Evolutionary conservation across 75 land plant species (phyloP).

Genomic region (Pinus tabuliformis): DNA sequence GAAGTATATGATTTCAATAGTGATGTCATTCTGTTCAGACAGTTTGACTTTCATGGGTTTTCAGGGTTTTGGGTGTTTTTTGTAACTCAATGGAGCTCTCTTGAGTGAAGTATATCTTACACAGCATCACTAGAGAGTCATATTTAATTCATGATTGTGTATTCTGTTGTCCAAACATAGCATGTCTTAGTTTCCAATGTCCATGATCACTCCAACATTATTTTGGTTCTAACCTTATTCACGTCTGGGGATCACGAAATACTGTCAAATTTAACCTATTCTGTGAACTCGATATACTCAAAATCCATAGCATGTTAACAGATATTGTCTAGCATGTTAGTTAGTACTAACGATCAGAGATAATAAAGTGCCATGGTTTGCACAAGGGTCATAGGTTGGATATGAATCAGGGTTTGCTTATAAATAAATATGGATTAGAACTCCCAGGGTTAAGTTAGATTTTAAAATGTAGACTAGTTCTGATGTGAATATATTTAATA

Average conservation of each 20-base stretch:
- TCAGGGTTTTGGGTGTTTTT: background rate
- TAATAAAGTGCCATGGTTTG: background rate
- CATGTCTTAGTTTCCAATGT: background rate
- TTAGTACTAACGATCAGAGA: background rate
- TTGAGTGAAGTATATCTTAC: background rate
- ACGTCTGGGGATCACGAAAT: background rate
- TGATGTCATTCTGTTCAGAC: background rate
- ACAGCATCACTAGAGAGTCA: background rate
- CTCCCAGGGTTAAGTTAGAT: background rate
- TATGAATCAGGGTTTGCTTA: background rate
- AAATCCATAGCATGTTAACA: background rate
- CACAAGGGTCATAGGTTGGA: background rate
- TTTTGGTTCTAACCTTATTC: background rate
- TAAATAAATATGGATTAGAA: background rate
- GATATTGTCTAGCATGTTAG: background rate
- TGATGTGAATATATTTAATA: background rate
- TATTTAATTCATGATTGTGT: background rate
- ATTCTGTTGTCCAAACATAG: background rate
- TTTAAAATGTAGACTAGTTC: background rate
- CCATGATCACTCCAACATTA: background rate
- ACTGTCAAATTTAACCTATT: background rate
- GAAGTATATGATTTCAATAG: background rate
- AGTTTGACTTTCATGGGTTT: background rate
- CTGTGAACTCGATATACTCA: background rate
- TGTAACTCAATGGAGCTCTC: background rate